Evolutionary conservation across 2,329 filamentous ascomycete species (phyloP).

Genomic region (Diaporthe sp.): DNA sequence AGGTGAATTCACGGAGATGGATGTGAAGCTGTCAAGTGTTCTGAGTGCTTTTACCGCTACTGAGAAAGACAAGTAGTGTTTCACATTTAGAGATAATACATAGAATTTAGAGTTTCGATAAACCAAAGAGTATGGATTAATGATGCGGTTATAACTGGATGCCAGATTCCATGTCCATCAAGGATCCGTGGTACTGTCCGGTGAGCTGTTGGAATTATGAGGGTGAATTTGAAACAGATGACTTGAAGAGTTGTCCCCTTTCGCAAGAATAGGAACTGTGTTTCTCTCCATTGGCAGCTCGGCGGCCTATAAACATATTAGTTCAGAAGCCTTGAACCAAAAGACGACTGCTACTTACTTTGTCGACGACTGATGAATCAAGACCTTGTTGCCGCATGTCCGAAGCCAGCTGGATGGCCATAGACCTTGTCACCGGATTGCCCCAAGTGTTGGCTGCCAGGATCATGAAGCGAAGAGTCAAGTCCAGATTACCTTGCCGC

Average conservation of each 20-base stretch:
- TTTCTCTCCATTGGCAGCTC: background rate
- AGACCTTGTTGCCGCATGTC: background rate
- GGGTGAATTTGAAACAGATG: too few relatives aligned
- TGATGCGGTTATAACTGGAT: too few relatives aligned
- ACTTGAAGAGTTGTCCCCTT: background rate
- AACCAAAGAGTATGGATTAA: background rate
- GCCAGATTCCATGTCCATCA: too few relatives aligned
- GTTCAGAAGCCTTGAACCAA: background rate
- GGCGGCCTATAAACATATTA: background rate
- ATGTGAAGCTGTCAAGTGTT: slow-evolving; percentile 14
- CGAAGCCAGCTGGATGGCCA: background rate
- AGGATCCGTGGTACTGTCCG: too few relatives aligned
- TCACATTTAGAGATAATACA: background rate
- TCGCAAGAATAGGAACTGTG: background rate
- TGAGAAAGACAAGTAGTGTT: background rate
- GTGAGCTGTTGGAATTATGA: too few relatives aligned
- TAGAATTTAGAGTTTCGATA: background rate
- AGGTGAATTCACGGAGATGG: slow-evolving; percentile 1
- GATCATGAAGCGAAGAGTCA: background rate
- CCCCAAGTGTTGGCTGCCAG: background rate
- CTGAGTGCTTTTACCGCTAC: background rate
- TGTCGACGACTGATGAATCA: background rate
- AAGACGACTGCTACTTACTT: background rate
- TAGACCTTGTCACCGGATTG: background rate
- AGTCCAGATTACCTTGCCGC: background rate